phyloP scores from a whole-genome alignment of 2,329 filamentous ascomycete species.

The Plenodomus tracheiphilus region DNA sequence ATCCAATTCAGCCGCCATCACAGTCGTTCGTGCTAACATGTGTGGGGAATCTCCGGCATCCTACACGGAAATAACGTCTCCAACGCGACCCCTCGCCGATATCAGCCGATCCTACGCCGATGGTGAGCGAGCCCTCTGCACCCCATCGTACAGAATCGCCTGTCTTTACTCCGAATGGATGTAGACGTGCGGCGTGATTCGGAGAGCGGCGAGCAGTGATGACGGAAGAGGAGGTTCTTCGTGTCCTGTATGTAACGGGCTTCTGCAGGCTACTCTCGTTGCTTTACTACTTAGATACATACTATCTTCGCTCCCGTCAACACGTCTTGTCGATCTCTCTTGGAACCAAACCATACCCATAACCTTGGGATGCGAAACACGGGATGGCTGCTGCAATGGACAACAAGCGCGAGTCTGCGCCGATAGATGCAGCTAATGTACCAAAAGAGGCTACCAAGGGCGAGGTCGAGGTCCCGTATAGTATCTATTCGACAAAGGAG shows the following conservation, averaged over 20 bases:
- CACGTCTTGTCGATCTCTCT: background rate
- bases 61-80: background rate
- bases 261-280: background rate
- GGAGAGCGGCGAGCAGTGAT: background rate
- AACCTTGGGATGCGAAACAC: conserved; percentile 8
- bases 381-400: conserved; percentile 3
- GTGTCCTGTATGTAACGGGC: background rate
- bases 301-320: background rate
- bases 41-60: background rate
- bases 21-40: background rate
- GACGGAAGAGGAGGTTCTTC: background rate
- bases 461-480: conserved; percentile 27
- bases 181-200: background rate
- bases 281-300: background rate
- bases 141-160: background rate
- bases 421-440: conserved; percentile 13
- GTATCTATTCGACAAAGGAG: conserved; percentile 32
- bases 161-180: background rate
- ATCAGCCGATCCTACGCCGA: background rate
- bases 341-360: background rate
- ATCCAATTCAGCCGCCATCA: background rate
- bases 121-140: background rate
- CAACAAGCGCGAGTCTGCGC: conserved; percentile 16
- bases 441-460: conserved; percentile 15
- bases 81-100: background rate